Evolutionary conservation across 192 early-diverging fungal species (phyloP), one percentile per base, ranked within the genome.

Genomic region (Podila verticillata): DNA sequence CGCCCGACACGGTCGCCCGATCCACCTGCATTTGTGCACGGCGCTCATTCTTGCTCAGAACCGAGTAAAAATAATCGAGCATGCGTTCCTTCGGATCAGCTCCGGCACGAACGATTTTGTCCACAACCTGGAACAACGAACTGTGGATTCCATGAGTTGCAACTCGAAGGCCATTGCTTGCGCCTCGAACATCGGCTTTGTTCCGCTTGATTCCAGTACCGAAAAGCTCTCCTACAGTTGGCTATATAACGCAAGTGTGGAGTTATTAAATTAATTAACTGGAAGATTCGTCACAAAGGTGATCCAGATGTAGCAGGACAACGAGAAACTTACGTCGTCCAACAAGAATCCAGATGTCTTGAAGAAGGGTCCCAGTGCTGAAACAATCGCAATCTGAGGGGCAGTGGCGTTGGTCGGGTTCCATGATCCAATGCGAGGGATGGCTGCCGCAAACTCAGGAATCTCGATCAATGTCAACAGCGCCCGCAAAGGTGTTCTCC

Each of bases 1-100:
- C 93, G 34, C 93, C 88, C 2, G 95, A 93, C 0, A 96, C 92
- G 17, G 87, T 87, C 3, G 84, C 62, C 44, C 75, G 82, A 65
- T 98, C 93, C 6, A 96, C 93, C 77, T 97, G 92, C 88, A 95
- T 92, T 19, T 90, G 86, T 0, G 90, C 92, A 58, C 96, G 89
- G 32, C 81, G 84, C 26, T 88, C 85, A 61, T 97, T 99, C 57
- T 89, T 81, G 7, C 82, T 74, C 39, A 95, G 61, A 3, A 90
- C 80, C 31, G 87, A 86, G 17, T 91, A 85, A 63, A 96, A 88
- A 65, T 91, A 96, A 48, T 82, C 60, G 28, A 98, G 71, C 15
- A 94, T 81, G 34, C 63, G 73, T 39, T 93, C 87, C 20, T 89
- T 85, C 35, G 88, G 65, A 0, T 82, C 86, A 1, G 90, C 73